Evolutionary conservation across 129 eudicot species (phyloP).

Genomic region (Flaveria sonorensis): DNA sequence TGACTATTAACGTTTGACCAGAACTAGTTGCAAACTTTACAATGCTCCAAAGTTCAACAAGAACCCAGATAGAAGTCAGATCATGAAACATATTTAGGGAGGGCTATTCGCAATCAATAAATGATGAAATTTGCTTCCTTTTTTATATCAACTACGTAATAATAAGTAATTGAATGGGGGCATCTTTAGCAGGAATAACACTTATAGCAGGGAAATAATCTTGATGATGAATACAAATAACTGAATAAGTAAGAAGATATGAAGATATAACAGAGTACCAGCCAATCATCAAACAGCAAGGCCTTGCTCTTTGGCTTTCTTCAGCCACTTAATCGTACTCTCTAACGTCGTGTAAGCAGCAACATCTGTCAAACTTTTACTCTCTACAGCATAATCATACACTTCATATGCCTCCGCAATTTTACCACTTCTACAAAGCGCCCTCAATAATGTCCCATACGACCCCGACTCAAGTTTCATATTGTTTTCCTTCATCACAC

Average conservation of each 20-base stretch:
- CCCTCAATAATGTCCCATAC: constrained; percentile 80
- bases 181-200: not conserved
- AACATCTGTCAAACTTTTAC: constrained; percentile 79
- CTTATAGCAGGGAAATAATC: constrained; percentile 8
- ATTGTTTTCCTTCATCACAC: constrained; percentile 58
- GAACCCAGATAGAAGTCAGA: not conserved
- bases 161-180: not conserved
- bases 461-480: constrained; percentile 80
- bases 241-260: not conserved
- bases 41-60: not conserved
- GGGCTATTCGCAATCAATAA: not conserved
- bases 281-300: constrained; percentile 51
- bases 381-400: constrained; percentile 89
- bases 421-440: constrained; percentile 72
- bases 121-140: constrained; percentile 13
- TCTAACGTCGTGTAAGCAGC: constrained; percentile 82
- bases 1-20: not conserved
- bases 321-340: constrained; percentile 84
- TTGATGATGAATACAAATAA: constrained; percentile 17
- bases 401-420: constrained; percentile 93
- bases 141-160: constrained; percentile 8
- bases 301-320: constrained; percentile 88
- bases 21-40: not conserved
- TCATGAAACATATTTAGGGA: not conserved
- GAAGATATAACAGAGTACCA: constrained; percentile 35